A percentile compares a stretch with the other conserved stretches of the same genome.
phyloP scores from a whole-genome alignment of 306 rosid species.

The Castanopsis chinensis region DNA sequence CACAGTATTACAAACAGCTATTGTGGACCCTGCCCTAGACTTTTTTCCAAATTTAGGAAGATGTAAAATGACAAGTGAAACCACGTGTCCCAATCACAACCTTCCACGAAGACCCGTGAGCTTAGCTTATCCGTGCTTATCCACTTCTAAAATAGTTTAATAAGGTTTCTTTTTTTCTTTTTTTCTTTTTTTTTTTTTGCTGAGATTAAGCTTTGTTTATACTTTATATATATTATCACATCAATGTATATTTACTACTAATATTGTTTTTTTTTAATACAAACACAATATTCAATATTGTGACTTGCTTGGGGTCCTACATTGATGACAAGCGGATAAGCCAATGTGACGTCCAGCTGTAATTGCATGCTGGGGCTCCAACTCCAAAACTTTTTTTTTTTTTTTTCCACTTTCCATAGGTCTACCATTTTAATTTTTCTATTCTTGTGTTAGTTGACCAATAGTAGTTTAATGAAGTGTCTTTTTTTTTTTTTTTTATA shows the following conservation, averaged over 20 bases:
- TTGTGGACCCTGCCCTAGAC: too few species aligned
- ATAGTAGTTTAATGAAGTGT: too few species aligned
- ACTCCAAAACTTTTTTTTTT: neutral
- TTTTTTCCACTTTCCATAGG: neutral
- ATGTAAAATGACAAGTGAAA: neutral
- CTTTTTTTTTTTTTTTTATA: too few species aligned
- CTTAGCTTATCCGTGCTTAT: neutral
- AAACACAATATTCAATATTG: too few species aligned
- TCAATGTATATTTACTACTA: too few species aligned
- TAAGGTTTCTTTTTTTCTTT: neutral
- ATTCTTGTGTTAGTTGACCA: too few species aligned
- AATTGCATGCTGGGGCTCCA: conserved; percentile 13
- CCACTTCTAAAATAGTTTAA: neutral
- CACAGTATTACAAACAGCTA: too few species aligned
- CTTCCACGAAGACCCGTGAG: neutral
- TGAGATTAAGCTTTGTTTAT: neutral
- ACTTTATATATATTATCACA: too few species aligned
- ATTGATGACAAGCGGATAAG: neutral
- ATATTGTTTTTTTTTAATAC: too few species aligned
- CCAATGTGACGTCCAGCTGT: conserved; percentile 35
- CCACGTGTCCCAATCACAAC: neutral
- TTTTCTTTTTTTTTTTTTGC: neutral
- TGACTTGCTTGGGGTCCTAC: conserved; percentile 1
- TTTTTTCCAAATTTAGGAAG: neutral
- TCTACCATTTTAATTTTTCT: too few species aligned